Conservation (phyloP, 1,139 yeast species). For the Yamadazyma blattariae region DNA sequence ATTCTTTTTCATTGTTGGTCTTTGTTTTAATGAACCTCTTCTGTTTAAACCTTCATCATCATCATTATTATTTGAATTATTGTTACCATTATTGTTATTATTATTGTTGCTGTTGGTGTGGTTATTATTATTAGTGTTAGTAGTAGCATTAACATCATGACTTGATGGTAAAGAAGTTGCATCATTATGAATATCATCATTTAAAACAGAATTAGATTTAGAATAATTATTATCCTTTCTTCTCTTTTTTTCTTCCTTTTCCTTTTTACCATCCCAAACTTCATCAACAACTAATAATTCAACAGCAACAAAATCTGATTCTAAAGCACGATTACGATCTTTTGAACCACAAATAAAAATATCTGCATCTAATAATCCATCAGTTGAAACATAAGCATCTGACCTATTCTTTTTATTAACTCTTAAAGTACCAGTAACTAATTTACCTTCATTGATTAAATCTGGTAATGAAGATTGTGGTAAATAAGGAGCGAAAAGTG, state of each 20-base stretch:
- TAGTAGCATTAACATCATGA: slow-evolving; percentile 5
- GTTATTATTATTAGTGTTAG: slow-evolving; percentile 20
- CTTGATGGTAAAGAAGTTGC: slow-evolving; percentile 51
- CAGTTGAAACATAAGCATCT: slow-evolving; percentile 96
- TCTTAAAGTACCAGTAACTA: slow-evolving; percentile 88
- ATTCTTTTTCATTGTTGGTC: slow-evolving; percentile 97
- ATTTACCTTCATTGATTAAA: slow-evolving; percentile 80
- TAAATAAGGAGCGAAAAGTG: slow-evolving; percentile 91
- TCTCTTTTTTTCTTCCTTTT: slow-evolving; percentile 95
- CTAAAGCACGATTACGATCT: slow-evolving; percentile 95
- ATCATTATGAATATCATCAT: slow-evolving; percentile 68
- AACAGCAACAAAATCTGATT: slow-evolving; percentile 94
- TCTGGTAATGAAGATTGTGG: slow-evolving; percentile 94
- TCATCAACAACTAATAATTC: slow-evolving; percentile 93
- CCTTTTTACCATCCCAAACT: slow-evolving; percentile 95
- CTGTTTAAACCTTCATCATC: slow-evolving; percentile 52
- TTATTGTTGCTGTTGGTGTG: too few species aligned
- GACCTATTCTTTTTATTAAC: slow-evolving; percentile 95
- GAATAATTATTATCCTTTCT: slow-evolving; percentile 65
- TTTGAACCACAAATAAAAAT: slow-evolving; percentile 98
- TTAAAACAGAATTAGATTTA: slow-evolving; percentile 36
- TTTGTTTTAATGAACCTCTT: slow-evolving; percentile 87
- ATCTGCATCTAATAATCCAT: slow-evolving; percentile 92
- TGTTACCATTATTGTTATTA: slow-evolving; percentile 16
- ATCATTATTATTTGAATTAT: slow-evolving; percentile 13